Percentiles rank a stretch among this genome's conserved stretches.
Evolutionary conservation across 75 land plant genomes (phyloP).

Genomic region (Ceratopteris richardii): DNA sequence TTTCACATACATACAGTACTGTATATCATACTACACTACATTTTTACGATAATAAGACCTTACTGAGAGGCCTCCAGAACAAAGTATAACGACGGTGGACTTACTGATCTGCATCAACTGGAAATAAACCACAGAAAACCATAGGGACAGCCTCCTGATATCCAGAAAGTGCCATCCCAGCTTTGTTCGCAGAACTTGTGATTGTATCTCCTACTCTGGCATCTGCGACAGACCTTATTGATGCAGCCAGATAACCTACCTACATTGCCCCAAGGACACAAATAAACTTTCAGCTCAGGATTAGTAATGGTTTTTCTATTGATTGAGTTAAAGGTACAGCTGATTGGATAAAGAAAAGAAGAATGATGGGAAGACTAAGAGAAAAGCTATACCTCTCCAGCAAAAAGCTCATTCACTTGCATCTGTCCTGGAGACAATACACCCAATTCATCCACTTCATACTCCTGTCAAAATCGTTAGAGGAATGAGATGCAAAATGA

Average conservation of each 20-base stretch:
- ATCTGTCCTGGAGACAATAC: slow-evolving; percentile 87
- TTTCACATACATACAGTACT: no score
- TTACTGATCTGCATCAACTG: slow-evolving; percentile 95
- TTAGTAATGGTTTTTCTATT: no score
- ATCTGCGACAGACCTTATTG: slow-evolving; percentile 96
- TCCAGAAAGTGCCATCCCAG: slow-evolving; percentile 68
- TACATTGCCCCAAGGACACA: no score
- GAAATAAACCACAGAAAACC: slow-evolving; percentile 99
- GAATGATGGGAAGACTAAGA: no score
- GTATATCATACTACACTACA: no score
- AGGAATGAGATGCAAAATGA: background rate
- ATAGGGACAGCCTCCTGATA: slow-evolving; percentile 92
- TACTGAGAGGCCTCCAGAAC: background rate
- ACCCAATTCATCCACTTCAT: slow-evolving; percentile 88
- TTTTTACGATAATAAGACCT: no score
- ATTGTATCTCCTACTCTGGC: slow-evolving; percentile 99
- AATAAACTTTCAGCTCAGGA: background rate
- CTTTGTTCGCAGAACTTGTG: slow-evolving; percentile 61
- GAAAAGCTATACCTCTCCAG: slow-evolving; percentile 69
- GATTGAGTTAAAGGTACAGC: no score
- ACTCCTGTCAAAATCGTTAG: slow-evolving; percentile 43
- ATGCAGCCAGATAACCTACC: slow-evolving; percentile 97
- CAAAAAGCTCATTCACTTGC: slow-evolving; percentile 79
- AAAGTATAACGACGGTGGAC: no score
- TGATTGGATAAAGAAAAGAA: no score